Evolutionary conservation across 2,329 filamentous ascomycete genomes (phyloP), one percentile per base, ranked within the genome.

Genomic region (Epichloe typhina): DNA sequence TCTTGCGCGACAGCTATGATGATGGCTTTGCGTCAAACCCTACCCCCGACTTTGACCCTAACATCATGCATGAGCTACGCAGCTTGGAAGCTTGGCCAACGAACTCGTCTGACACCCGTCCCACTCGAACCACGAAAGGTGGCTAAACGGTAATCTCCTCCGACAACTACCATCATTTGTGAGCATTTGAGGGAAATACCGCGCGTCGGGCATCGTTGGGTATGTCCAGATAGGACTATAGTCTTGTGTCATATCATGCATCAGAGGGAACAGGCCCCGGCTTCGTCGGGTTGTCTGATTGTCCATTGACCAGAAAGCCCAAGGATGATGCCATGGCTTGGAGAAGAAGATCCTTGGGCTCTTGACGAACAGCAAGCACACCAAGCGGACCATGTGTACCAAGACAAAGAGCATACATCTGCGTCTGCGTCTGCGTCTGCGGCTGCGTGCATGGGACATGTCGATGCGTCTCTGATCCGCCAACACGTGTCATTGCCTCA

Each of bases 171-270:
- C 37, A 45, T 52, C 38, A 23, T 46, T 12, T 43, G 19, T 41
- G 23, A 47, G 47, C 21, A 37, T 17, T 38, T 42, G 15, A 17
- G 13, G 8, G 23, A 38, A 17, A 31, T 15, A 44, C 43, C 35
- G 42, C 33, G 47, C 46, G 47, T 52, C 36, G 50, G 50, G 50
- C 47, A 52, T 46, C 51, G 47, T 52, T 50, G 47, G 51, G 51
- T 52, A 42, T 35, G 35, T 15, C 21, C 3, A 15, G 19, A 31
- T 33, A 11, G 31, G 36, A 31, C 46, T n/a, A 31, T 23, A 12
- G 19, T n/a, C 41, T 33, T 21, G 21, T 21, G 39, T 21, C 39
- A 40, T 17, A 12, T 23, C 43, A 40, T 50, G 37, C 36, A 26
- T 15, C 21, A 39, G 21, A 46, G 26, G 17, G 42, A 39, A n/a